A percentile compares a stretch with the other conserved stretches of the same genome.
phyloP scores from a whole-genome alignment of 106 monocot genomes.

The Phalaenopsis aphrodite region DNA sequence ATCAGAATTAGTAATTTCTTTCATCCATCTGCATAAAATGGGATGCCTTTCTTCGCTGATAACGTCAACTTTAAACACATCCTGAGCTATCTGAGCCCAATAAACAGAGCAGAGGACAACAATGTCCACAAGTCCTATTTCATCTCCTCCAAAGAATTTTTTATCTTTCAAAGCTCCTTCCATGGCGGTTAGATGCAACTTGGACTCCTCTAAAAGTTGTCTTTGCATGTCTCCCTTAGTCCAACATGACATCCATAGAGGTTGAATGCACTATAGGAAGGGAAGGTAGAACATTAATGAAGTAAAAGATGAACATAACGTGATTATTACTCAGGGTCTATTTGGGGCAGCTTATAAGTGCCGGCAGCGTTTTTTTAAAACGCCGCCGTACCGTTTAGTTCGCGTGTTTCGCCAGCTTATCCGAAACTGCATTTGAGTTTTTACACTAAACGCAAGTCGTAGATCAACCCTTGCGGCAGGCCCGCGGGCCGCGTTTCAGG shows the following conservation, averaged over 20 bases:
- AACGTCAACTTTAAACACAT: background rate
- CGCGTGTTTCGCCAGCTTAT: no score
- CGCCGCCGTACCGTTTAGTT: no score
- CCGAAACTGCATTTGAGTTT: no score
- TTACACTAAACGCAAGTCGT: no score
- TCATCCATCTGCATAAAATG: background rate
- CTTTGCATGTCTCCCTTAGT: constrained; percentile 2
- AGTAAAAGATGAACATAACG: background rate
- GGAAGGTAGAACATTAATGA: background rate
- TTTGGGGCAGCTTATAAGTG: no score
- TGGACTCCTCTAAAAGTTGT: background rate
- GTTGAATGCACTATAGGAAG: constrained; percentile 7
- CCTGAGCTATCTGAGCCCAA: constrained; percentile 7
- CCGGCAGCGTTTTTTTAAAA: no score
- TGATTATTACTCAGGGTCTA: background rate
- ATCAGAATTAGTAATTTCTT: background rate
- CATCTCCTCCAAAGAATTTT: constrained; percentile 9
- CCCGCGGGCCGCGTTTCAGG: no score
- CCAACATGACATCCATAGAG: constrained; percentile 9
- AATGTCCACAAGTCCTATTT: constrained; percentile 7
- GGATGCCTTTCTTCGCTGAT: constrained; percentile 6
- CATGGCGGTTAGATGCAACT: background rate
- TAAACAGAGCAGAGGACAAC: background rate
- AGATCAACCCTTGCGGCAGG: no score
- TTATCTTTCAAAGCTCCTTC: constrained; percentile 7